Conservation (phyloP, 2,329 filamentous ascomycete species). For the Colletotrichum sansevieriae region DNA sequence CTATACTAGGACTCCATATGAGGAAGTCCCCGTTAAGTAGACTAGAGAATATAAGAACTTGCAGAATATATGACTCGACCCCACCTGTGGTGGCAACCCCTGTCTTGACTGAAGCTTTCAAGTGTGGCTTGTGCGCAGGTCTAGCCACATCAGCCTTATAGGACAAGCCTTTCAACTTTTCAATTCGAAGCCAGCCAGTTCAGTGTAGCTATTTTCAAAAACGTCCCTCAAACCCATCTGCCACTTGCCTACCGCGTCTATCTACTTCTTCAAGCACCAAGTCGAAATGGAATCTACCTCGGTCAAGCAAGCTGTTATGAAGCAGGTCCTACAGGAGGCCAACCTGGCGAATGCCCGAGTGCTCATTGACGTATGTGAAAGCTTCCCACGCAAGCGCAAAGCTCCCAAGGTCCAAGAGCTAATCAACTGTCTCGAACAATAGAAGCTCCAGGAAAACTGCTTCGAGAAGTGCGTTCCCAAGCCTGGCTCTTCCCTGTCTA, state of each 20-base stretch:
- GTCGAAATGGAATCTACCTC: conserved; percentile 68
- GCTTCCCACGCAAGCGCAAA: conserved; percentile 10
- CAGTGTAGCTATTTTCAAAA: conserved; percentile 9
- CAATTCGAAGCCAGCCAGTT: conserved; percentile 28
- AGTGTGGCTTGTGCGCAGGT: not conserved
- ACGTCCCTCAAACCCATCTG: conserved; percentile 4
- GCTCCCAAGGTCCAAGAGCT: not conserved
- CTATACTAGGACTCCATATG: too few species aligned
- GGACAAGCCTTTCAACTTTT: conserved; percentile 36
- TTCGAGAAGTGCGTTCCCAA: conserved; percentile 83
- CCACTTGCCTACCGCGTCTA: not conserved
- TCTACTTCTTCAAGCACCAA: conserved; percentile 32
- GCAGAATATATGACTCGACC: too few species aligned
- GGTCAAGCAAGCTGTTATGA: conserved; percentile 73
- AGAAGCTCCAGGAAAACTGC: conserved; percentile 87
- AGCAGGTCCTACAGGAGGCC: conserved; percentile 73
- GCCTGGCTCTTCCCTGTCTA: conserved; percentile 75
- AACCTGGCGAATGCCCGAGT: conserved; percentile 77
- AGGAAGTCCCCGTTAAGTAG: too few species aligned
- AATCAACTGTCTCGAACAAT: not conserved
- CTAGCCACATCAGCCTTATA: conserved; percentile 36
- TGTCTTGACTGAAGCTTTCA: not conserved
- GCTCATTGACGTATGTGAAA: conserved; percentile 73
- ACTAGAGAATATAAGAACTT: too few species aligned
- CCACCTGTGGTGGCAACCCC: too few species aligned